A percentile compares a stretch with the other conserved stretches of the same genome.
phyloP scores from a whole-genome alignment of 805 yeast species.

The Metschnikowia borealis region DNA sequence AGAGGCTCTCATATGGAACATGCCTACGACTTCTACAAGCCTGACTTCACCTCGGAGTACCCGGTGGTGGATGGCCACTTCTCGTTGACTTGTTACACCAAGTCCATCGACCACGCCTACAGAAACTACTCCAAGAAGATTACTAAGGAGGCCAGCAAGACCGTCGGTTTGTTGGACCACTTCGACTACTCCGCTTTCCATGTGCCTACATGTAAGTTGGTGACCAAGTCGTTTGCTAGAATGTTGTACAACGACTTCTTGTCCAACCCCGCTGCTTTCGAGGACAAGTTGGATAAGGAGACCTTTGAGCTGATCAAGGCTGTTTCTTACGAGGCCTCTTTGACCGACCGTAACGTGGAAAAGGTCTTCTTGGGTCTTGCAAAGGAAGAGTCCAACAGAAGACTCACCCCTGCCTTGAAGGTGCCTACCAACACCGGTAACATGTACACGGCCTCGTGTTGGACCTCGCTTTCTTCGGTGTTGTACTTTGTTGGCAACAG shows the following conservation, averaged over 20 bases:
- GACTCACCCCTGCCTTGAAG: constrained; percentile 74
- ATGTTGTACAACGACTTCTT: constrained; percentile 82
- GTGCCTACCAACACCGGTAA: constrained; percentile 97
- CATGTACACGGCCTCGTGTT: constrained; percentile 94
- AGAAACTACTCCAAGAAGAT: constrained; percentile 72
- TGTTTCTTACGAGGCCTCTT: constrained; percentile 69
- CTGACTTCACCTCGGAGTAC: constrained; percentile 92
- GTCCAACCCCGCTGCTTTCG: constrained; percentile 59
- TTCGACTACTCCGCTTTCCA: constrained; percentile 96
- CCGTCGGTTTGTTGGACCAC: constrained; percentile 59
- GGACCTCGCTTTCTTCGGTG: constrained; percentile 80
- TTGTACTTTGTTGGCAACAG: constrained; percentile 72
- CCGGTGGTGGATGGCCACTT: constrained; percentile 97
- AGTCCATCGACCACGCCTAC: constrained; percentile 88
- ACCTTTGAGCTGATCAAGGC: constrained; percentile 50
- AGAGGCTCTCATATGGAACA: constrained; percentile 96
- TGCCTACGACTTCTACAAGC: constrained; percentile 97
- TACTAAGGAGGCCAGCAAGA: constrained; percentile 42
- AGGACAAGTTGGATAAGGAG: constrained; percentile 39
- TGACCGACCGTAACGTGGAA: constrained; percentile 77
- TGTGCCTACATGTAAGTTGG: constrained; percentile 96
- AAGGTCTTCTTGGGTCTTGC: constrained; percentile 78
- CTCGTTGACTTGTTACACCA: constrained; percentile 89
- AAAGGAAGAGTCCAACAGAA: constrained; percentile 60
- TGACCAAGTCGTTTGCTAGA: constrained; percentile 89